These are phyloP conservation scores for Ascoidea rubescens DNA, from an alignment of 805 yeast species.

Conservation along the genomic window DNA sequence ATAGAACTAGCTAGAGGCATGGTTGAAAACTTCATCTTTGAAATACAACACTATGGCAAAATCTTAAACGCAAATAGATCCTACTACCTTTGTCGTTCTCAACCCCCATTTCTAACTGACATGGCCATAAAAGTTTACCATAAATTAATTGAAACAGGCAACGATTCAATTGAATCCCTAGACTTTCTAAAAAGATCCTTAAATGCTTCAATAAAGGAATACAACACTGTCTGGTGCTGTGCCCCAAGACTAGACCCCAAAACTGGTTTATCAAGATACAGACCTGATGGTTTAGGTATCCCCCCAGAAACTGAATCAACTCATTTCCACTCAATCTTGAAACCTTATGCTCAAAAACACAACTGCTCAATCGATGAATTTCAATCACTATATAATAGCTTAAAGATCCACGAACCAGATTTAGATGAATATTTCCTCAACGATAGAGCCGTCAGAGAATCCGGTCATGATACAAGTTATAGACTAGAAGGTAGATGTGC, in stretches of 20 bases:
- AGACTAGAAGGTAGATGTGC: constrained; percentile 87
- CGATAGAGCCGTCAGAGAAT: constrained; percentile 90
- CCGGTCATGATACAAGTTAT: constrained; percentile 92
- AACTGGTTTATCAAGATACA: constrained; percentile 79
- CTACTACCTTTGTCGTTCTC: constrained; percentile 82
- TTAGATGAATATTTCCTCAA: constrained; percentile 81
- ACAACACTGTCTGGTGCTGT: constrained; percentile 64
- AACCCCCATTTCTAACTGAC: constrained; percentile 94
- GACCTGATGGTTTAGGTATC: constrained; percentile 83
- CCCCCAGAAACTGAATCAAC: constrained; percentile 94
- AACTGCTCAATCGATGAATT: constrained; percentile 45
- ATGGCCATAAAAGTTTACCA: constrained; percentile 65
- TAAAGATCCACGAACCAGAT: constrained; percentile 56
- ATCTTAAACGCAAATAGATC: constrained; percentile 88
- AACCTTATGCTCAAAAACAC: constrained; percentile 56
- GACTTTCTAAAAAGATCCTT: constrained; percentile 54
- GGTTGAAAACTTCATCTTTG: constrained; percentile 86
- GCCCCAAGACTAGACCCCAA: constrained; percentile 57
- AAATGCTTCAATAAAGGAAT: constrained; percentile 76
- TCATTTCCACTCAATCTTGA: constrained; percentile 64
- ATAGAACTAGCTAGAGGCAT: constrained; percentile 71
- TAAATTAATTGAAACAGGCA: constrained; percentile 32
- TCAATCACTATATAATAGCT: constrained; percentile 53
- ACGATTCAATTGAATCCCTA: constrained; percentile 30
- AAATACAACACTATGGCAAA: constrained; percentile 82